Evolutionary conservation across 208 protist genomes (phyloP).

Genomic region (Trypanosoma platydactyli): DNA sequence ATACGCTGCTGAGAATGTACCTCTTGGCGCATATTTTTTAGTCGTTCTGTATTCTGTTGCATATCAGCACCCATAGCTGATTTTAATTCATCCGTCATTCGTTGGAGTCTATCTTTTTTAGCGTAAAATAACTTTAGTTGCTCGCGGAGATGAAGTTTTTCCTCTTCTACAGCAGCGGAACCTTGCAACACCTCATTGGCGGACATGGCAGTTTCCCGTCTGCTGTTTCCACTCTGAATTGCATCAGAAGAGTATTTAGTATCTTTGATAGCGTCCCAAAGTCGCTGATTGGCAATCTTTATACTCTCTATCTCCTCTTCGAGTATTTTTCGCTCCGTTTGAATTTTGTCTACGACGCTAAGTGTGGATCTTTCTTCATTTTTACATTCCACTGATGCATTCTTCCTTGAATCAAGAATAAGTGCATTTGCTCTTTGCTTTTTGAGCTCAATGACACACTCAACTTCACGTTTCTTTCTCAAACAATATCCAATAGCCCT

Average conservation of each 20-base stretch:
- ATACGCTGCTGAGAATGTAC: constrained; percentile 70
- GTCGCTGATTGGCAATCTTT: constrained; percentile 50
- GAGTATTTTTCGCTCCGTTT: constrained; percentile 58
- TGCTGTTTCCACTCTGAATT: constrained; percentile 34
- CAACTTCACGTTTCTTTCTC: constrained; percentile 70
- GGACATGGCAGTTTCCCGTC: constrained; percentile 46
- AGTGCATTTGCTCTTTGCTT: constrained; percentile 64
- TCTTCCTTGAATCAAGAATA: constrained; percentile 51
- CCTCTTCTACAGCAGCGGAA: constrained; percentile 49
- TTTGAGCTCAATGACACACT: constrained; percentile 67
- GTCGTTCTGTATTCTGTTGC: constrained; percentile 49
- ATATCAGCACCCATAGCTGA: constrained; percentile 45
- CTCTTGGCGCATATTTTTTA: constrained; percentile 59
- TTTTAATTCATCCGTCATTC: constrained; percentile 58
- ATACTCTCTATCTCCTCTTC: constrained; percentile 63
- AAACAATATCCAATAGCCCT: constrained; percentile 51
- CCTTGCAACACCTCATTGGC: constrained; percentile 40
- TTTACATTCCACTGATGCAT: constrained; percentile 42
- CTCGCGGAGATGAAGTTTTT: constrained; percentile 56
- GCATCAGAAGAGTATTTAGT: constrained; percentile 49
- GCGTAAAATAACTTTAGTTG: constrained; percentile 60
- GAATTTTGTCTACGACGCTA: constrained; percentile 58
- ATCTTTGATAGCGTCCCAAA: constrained; percentile 49
- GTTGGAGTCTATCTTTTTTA: constrained; percentile 46
- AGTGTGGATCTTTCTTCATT: constrained; percentile 50